phyloP scores from a whole-genome alignment of 177 flowering plant genomes.

The Vitis hybrid region DNA sequence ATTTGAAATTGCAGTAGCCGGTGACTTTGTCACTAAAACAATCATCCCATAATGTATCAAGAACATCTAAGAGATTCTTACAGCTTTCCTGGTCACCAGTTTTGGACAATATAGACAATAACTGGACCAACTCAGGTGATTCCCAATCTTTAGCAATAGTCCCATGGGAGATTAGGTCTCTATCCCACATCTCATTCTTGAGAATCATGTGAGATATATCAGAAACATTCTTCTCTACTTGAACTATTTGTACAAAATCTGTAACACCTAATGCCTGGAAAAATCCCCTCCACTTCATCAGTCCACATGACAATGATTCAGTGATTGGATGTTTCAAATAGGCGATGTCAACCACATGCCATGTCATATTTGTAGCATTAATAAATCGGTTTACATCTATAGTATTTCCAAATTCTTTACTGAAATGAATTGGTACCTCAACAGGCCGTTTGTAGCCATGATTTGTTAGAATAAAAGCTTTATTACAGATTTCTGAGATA shows the following conservation, averaged over 20 bases:
- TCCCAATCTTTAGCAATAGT: slow-evolving; percentile 74
- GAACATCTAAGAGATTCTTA: slow-evolving; percentile 66
- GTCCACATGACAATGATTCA: slow-evolving; percentile 33
- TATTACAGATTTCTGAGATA: slow-evolving; percentile 53
- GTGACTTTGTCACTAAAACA: slow-evolving; percentile 54
- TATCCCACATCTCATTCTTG: slow-evolving; percentile 22
- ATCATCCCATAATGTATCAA: slow-evolving; percentile 81
- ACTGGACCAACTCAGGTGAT: slow-evolving; percentile 62
- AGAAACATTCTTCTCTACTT: slow-evolving; percentile 44
- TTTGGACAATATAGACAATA: slow-evolving; percentile 50
- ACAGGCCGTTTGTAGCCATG: slow-evolving; percentile 57
- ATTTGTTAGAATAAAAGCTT: slow-evolving; percentile 71
- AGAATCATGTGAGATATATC: slow-evolving; percentile 33
- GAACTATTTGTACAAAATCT: slow-evolving; percentile 74
- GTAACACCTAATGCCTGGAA: slow-evolving; percentile 71
- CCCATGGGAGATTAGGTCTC: slow-evolving; percentile 27
- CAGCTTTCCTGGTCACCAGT: slow-evolving; percentile 40
- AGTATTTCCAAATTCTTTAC: slow-evolving; percentile 67
- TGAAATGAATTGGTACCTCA: slow-evolving; percentile 76
- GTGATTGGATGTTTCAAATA: slow-evolving; percentile 65
- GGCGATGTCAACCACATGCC: slow-evolving; percentile 71
- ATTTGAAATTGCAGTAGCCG: slow-evolving; percentile 34
- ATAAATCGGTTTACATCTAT: slow-evolving; percentile 49
- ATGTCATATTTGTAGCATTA: slow-evolving; percentile 34
- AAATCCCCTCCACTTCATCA: slow-evolving; percentile 72